Evolutionary conservation across 495 filamentous ascomycete species (phyloP).

Genomic region (Hypoxylon intermedium): DNA sequence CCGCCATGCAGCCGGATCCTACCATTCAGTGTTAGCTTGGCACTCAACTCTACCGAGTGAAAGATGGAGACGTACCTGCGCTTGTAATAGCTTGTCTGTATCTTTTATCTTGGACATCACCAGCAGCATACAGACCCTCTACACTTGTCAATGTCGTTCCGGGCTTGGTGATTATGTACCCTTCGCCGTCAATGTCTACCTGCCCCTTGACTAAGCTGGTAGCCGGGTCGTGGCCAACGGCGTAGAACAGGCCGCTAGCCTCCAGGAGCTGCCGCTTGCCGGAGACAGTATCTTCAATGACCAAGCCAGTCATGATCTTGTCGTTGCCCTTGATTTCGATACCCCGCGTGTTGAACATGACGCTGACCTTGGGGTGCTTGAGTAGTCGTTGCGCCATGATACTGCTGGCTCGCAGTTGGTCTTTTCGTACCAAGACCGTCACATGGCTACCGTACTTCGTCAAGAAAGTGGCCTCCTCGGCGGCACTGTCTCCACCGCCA

Average conservation of each 20-base stretch:
- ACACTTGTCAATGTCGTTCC: constrained; percentile 88
- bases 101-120: constrained; percentile 97
- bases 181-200: constrained; percentile 81
- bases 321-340: constrained; percentile 83
- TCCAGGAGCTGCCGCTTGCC: constrained; percentile 81
- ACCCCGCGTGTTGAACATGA: constrained; percentile 82
- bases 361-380: constrained; percentile 84
- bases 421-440: constrained; percentile 87
- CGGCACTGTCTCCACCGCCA: constrained; percentile 94
- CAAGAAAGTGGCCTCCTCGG: constrained; percentile 96
- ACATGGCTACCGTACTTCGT: constrained; percentile 97
- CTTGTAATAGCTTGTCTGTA: constrained; percentile 98
- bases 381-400: constrained; percentile 90
- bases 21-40: constrained; percentile 44
- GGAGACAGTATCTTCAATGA: constrained; percentile 77
- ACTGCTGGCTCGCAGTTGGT: constrained; percentile 83
- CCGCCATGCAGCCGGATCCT: constrained; percentile 94
- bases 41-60: neutral
- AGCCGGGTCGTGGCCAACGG: constrained; percentile 95
- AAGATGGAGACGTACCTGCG: constrained; percentile 71
- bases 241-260: constrained; percentile 96
- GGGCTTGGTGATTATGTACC: constrained; percentile 86
- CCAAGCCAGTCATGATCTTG: constrained; percentile 83
- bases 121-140: constrained; percentile 93
- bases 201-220: constrained; percentile 86